A percentile compares a stretch with the other conserved stretches of the same genome.
Conservation (phyloP, 345 rosid genomes). For the Gossypioides kirkii region DNA sequence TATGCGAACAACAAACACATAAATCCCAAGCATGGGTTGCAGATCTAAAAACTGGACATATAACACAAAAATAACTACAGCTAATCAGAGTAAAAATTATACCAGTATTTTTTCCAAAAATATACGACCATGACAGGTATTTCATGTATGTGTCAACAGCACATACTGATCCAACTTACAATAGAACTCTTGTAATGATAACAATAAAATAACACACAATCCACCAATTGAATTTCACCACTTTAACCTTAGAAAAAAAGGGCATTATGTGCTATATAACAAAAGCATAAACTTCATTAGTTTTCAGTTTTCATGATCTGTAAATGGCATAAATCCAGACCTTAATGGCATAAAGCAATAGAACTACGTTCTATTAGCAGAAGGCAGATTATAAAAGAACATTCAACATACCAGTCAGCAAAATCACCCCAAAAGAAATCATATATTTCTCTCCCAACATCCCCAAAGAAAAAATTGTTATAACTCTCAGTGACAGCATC, state of each 20-base stretch:
- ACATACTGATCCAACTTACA: neutral
- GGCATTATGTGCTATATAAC: neutral
- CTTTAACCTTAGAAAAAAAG: neutral
- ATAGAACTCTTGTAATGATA: neutral
- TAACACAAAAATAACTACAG: neutral
- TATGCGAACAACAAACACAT: slow-evolving; percentile 25
- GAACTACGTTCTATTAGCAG: neutral
- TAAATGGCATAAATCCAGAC: neutral
- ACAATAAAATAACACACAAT: neutral
- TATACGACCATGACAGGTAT: neutral
- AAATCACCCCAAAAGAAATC: slow-evolving; percentile 98
- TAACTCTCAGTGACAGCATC: slow-evolving; percentile 78
- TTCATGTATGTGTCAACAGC: neutral
- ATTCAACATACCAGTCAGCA: slow-evolving; percentile 75
- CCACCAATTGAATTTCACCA: neutral
- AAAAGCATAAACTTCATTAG: neutral
- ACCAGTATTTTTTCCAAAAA: neutral
- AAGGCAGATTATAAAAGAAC: neutral
- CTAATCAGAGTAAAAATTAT: neutral
- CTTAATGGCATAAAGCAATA: neutral
- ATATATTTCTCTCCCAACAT: slow-evolving; percentile 86
- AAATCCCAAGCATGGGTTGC: slow-evolving; percentile 9
- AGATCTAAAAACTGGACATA: neutral
- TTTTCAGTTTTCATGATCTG: neutral
- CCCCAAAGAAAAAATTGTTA: slow-evolving; percentile 85